Conservation (phyloP, 2,329 filamentous ascomycete species). For the Aspergillus sp. region DNA sequence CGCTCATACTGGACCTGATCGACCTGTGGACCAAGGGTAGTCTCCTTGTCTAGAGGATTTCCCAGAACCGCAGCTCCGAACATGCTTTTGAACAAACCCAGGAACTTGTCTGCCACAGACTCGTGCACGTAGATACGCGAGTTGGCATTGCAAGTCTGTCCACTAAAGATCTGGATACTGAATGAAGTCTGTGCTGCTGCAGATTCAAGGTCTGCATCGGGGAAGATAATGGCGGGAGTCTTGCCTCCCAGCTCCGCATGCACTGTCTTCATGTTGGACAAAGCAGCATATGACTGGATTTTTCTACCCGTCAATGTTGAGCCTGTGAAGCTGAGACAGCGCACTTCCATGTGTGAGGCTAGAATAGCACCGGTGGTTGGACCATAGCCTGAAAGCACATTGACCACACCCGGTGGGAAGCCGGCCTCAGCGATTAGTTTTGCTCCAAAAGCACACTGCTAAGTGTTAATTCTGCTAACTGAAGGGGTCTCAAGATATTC, state of each 20-base stretch:
- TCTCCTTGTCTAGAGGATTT: slow-evolving; percentile 73
- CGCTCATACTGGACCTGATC: slow-evolving; percentile 80
- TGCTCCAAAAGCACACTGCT: slow-evolving; percentile 38
- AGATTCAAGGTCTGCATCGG: slow-evolving; percentile 48
- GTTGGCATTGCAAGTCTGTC: slow-evolving; percentile 63
- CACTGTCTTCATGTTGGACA: slow-evolving; percentile 39
- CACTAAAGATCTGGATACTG: slow-evolving; percentile 58
- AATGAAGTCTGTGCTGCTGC: slow-evolving; percentile 45
- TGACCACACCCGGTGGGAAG: slow-evolving; percentile 49
- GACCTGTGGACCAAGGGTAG: slow-evolving; percentile 84
- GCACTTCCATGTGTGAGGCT: slow-evolving; percentile 61
- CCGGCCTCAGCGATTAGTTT: slow-evolving; percentile 42
- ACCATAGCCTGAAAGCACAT: slow-evolving; percentile 63
- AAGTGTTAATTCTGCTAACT: not conserved
- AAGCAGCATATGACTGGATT: slow-evolving; percentile 46
- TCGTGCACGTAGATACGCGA: slow-evolving; percentile 80
- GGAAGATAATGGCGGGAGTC: slow-evolving; percentile 36
- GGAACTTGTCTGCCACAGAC: slow-evolving; percentile 79
- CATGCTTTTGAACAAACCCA: slow-evolving; percentile 73
- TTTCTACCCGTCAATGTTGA: slow-evolving; percentile 58
- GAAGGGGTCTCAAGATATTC: not conserved
- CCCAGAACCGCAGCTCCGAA: slow-evolving; percentile 72
- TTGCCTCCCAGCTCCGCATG: slow-evolving; percentile 41
- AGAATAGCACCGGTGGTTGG: slow-evolving; percentile 54
- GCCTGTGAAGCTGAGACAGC: slow-evolving; percentile 64